A percentile compares a stretch with the other conserved stretches of the same genome.
phyloP scores from a whole-genome alignment of 2,329 filamentous ascomycete genomes.

The Phyllosticta paracitricarpa region DNA sequence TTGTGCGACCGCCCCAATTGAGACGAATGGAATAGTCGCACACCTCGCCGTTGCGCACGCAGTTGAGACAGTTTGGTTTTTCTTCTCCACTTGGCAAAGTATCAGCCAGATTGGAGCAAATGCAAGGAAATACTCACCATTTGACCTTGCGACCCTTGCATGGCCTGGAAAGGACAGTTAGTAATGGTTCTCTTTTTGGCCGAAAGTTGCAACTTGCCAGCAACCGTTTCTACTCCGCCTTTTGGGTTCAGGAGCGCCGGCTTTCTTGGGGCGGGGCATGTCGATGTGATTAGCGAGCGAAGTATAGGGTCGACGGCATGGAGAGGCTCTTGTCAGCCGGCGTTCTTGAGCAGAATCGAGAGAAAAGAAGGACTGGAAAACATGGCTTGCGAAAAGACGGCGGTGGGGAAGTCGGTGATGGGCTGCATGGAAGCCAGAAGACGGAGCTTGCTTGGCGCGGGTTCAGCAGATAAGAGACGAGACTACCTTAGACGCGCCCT shows the following conservation, averaged over 20 bases:
- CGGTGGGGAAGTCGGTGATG: neutral
- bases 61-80: constrained; percentile 63
- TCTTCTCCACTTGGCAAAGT: constrained; percentile 52
- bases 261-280: constrained; percentile 59
- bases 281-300: neutral
- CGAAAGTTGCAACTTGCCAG: constrained; percentile 32
- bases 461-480: neutral
- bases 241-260: constrained; percentile 54
- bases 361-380: neutral
- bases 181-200: too few relatives aligned
- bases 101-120: neutral
- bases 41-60: constrained; percentile 57
- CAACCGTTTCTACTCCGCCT: constrained; percentile 58
- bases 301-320: neutral
- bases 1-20: constrained; percentile 68
- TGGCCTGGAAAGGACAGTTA: constrained; percentile 42
- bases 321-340: neutral
- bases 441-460: neutral
- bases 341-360: neutral
- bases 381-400: neutral
- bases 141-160: constrained; percentile 74
- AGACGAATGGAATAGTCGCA: constrained; percentile 76
- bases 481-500: neutral
- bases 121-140: constrained; percentile 40
- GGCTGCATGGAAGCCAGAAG: neutral